These are phyloP conservation scores for Cordyceps cateniannulata DNA, from an alignment of 2,329 filamentous ascomycete species.

Conservation along the genomic window DNA sequence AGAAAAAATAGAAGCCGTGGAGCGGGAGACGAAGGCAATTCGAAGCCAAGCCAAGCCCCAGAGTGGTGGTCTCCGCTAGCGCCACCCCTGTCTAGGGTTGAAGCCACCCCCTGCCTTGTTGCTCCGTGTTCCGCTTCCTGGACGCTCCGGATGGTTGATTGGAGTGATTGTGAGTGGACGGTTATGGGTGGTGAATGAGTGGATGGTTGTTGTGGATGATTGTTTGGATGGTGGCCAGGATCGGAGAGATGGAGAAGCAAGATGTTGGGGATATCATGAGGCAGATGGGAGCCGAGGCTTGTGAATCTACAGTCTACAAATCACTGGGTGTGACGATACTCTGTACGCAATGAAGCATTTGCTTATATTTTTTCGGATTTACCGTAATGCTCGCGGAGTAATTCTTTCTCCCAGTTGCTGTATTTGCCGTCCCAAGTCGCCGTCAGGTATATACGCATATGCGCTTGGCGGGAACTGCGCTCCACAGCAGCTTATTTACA, in stretches of 20 bases:
- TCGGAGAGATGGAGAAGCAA: neutral
- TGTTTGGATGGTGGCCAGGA: neutral
- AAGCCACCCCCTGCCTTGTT: neutral
- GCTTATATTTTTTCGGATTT: no score
- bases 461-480: no score
- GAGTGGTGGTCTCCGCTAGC: neutral
- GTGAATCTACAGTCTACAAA: neutral
- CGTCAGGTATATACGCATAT: no score
- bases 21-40: neutral
- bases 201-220: no score
- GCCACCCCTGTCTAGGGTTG: neutral
- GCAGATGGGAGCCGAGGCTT: neutral
- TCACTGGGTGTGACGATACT: no score
- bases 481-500: no score
- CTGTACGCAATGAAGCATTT: no score
- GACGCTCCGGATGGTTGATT: neutral
- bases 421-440: no score
- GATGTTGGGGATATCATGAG: neutral
- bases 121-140: constrained; percentile 1
- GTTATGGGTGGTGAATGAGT: neutral
- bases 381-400: no score
- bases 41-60: neutral
- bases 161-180: neutral
- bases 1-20: neutral
- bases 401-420: no score